Evolutionary conservation across 371 early-diverging fungal genomes (phyloP), one percentile per base, ranked within the genome.

Genomic region (Entomophthora muscae): DNA sequence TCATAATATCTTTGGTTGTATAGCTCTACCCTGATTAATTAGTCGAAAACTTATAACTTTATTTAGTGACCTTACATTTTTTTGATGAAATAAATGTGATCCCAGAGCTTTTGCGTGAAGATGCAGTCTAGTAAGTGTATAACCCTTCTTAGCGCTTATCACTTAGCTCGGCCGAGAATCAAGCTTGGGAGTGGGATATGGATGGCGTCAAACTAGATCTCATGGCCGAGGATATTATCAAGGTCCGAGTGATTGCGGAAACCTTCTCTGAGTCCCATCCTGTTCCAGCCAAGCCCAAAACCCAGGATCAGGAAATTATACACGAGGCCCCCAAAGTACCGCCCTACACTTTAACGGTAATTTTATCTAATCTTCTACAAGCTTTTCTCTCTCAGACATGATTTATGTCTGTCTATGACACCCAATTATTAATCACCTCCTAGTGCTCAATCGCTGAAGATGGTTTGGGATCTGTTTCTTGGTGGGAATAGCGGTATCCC

Each of bases 1-100:
- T 42, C 5, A 10, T 5, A 42, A 42, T 17, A 42, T 30, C 13
- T n/a, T 13, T n/a, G n/a, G n/a, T n/a, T n/a, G n/a, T n/a, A n/a
- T n/a, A n/a, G n/a, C n/a, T n/a, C n/a, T 13, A 33, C 30, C 22
- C 7, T 61, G 53, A 55, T 31, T 57, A 5, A 28, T 1, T 27
- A 28, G 52, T 10, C 29, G 17, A 57, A 30, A 29, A 13, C 53
- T 55, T 31, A 42, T 61, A 22, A 17, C 32, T 53, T 3, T 31
- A n/a, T 59, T 22, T 63, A 83, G 90, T 92, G 2, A 80, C 91
- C 0, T 70, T 94, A 71, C 87, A 84, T 13, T 95, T 94, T 66
- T 95, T 95, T 70, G 90, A 91, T 70, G 95, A 95, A 72, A 90
- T 95, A 21, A 69, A 74, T 56, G 85, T 95, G 42, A 90, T 93